These are phyloP conservation scores for Drosera spatulata DNA, from an alignment of 179 eudicot genomes.

Conservation along the genomic window DNA sequence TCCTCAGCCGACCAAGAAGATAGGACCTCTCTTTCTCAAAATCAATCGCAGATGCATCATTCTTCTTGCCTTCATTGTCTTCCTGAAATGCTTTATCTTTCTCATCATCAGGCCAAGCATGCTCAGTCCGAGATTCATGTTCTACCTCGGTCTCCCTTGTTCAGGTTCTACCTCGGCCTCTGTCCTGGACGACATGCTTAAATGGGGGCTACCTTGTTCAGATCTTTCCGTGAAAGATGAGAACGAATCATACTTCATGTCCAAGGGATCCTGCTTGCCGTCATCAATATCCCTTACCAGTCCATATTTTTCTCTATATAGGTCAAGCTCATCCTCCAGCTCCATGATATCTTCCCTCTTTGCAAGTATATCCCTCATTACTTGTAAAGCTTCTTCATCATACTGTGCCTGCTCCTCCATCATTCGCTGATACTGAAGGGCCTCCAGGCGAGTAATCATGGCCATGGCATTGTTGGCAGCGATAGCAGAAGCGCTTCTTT, in stretches of 20 bases:
- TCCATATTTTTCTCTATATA: constrained; percentile 27
- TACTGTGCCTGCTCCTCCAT: constrained; percentile 48
- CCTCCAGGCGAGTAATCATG: constrained; percentile 26
- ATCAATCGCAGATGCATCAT: constrained; percentile 1
- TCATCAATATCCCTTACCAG: constrained; percentile 8
- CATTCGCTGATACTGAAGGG: constrained; percentile 40
- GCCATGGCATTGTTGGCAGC: constrained; percentile 53
- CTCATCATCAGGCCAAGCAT: constrained; percentile 3
- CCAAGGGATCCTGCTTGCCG: constrained; percentile 9
- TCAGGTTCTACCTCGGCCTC: no score
- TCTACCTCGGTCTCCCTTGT: constrained; percentile 3
- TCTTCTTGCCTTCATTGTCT: constrained; percentile 1
- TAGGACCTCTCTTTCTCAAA: constrained; percentile 8
- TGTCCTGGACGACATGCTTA: constrained; percentile 15
- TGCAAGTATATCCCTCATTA: constrained; percentile 22
- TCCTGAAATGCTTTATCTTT: no score
- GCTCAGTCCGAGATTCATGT: constrained; percentile 3
- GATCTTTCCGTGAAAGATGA: constrained; percentile 24
- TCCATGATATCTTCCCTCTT: constrained; percentile 32
- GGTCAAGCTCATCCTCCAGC: constrained; percentile 26
- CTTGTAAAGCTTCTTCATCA: constrained; percentile 32
- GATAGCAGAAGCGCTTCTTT: constrained; percentile 40
- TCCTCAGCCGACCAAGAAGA: no score
- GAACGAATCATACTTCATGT: constrained; percentile 20
- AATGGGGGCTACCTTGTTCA: constrained; percentile 26